Base-by-base conservation (phyloP, 768 basidiomycete species). In the Udeniomyces megalosporus region DNA sequence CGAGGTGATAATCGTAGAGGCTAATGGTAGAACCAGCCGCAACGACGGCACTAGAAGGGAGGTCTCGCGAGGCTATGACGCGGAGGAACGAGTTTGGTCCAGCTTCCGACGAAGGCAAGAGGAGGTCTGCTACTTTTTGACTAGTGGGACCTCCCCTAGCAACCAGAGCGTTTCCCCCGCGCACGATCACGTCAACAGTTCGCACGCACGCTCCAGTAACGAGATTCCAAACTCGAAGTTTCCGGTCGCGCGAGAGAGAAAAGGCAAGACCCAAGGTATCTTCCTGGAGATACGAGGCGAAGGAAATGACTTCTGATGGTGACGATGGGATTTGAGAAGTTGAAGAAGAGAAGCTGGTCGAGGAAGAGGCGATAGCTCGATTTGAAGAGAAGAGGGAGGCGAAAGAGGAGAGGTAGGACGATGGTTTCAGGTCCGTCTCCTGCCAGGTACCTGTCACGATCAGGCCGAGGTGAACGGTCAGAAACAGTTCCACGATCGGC, bases 161-260 rank as follows among this genome's bases (percentile, higher is more conserved):
- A 12, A 53, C 50, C n/a, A 48, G 53, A 10, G 49, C 61, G 20
- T 42, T 42, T 8, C 38, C 38, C 42, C 26, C 26, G 24, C 38
- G 17, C 42, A 42, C 11, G 42, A 46, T 14, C 17, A 62, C 45
- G 77, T 71, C 69, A 64, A 84, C 81, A 31, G 83, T 67, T 6
- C 66, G 62, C 17, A 68, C 61, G 38, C 67, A 68, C 0, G 44
- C 31, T 20, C 67, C 68, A 2, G 66, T 54, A 12, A 66, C 55
- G 26, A 72, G 59, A 66, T 85, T 84, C 91, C 91, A 96, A 47
- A 86, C 76, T 44, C 89, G 80, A 46, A 97, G 77, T 35, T 83
- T 84, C 59, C 85, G 80, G 75, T 95, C 89, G 59, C 89, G 79
- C 10, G 91, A 90, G 46, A 97, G 78, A 1, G 89, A 84, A 81